Evolutionary conservation across 1,284 basidiomycete species (phyloP), one percentile per base, ranked within the genome.

Genomic region (Rhodotorula mucilaginosa): DNA sequence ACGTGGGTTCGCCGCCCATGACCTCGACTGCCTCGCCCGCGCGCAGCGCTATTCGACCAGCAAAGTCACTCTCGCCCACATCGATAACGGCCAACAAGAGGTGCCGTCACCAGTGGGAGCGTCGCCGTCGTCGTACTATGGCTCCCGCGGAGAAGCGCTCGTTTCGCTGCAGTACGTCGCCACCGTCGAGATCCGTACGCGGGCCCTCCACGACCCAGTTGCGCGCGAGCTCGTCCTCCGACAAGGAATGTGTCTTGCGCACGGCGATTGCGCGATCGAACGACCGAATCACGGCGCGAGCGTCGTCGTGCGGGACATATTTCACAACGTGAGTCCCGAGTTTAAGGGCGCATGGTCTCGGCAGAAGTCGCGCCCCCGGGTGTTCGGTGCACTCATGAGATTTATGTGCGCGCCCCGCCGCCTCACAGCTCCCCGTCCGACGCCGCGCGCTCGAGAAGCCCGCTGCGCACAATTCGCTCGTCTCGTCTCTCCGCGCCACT

Each of bases 231-330:
- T 67, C 8, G 59, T 64, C 39, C 3, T 61, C 0, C 58, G 65
- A 2, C 54, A 49, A 8, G 66, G 65, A 0, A 34, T 29, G 3
- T 63, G 61, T 18, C 51, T 71, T 12, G 12, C 12, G 0, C 87
- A 87, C 1, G 82, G 83, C 26, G 85, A 88, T 71, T 88, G 86
- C 16, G 39, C 58, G n/a, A 21, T 57, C 16, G 31, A 46, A 7
- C 52, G 69, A 26, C 19, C 48, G 12, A 34, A 21, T 7, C 31
- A 31, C 8, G 93, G 93, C 6, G 95, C 93, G 5, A 88, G 87
- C 16, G 88, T 94, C 54, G 88, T 86, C 75, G 84, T 95, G 52
- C 87, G 90, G 29, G 93, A 96, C 79, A 87, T 90, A 6, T 97
- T 94, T 80, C 90, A 89, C 79, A 92, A 90, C 78, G 91, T 92